A percentile compares a stretch with the other conserved stretches of the same genome.
These are phyloP conservation scores for Endotrypanum monterogeii DNA, from an alignment of 208 protist genomes.

Conservation along the genomic window DNA sequence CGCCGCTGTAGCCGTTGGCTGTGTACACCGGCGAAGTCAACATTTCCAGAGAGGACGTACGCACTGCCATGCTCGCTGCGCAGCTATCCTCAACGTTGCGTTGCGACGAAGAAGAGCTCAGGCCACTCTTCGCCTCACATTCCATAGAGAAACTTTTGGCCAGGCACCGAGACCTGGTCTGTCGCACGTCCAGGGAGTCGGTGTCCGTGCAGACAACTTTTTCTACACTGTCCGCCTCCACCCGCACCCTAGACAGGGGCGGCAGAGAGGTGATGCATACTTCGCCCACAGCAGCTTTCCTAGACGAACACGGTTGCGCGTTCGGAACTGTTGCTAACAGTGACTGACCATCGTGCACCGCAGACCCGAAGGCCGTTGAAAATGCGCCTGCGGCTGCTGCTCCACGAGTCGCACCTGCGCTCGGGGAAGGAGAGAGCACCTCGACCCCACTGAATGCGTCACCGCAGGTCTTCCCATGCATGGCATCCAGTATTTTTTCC, in stretches of 20 bases:
- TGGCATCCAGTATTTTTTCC: conserved; percentile 8
- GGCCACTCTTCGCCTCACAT: conserved; percentile 3
- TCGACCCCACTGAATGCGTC: background rate
- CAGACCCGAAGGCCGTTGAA: conserved; percentile 6
- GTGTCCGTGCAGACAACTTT: background rate
- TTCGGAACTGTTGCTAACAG: conserved; percentile 2
- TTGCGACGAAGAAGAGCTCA: background rate
- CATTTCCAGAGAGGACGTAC: background rate
- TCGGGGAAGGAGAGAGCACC: background rate
- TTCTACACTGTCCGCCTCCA: conserved; percentile 3
- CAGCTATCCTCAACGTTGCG: conserved; percentile 5
- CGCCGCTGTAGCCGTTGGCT: background rate
- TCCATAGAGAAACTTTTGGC: conserved; percentile 13
- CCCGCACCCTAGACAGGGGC: background rate
- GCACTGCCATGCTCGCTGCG: background rate
- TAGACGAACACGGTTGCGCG: background rate
- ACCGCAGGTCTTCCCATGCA: background rate
- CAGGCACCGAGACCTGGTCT: background rate
- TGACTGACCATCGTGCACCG: background rate
- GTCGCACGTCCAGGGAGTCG: background rate
- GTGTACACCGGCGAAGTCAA: background rate
- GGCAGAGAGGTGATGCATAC: background rate
- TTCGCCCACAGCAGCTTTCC: background rate
- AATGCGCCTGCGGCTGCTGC: background rate
- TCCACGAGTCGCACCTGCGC: background rate